These are phyloP conservation scores for Hanseniaspora clermontiae DNA, from an alignment of 805 yeast species.

Conservation along the genomic window DNA sequence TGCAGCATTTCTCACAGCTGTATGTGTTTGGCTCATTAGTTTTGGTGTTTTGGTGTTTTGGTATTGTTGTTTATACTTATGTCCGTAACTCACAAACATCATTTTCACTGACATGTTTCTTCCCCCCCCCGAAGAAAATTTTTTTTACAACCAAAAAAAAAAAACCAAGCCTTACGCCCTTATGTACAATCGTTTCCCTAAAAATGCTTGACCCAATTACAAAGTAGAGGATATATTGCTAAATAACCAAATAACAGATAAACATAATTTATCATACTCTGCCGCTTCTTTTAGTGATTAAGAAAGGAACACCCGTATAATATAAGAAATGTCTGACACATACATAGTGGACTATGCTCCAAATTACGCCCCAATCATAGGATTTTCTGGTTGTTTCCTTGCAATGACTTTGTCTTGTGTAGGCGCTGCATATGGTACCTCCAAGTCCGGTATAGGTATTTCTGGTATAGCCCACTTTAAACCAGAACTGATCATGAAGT, in stretches of 20 bases:
- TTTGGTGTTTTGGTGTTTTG: neutral
- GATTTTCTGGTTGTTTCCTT: conserved; percentile 92
- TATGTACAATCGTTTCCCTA: neutral
- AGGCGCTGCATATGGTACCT: conserved; percentile 99
- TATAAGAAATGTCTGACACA: conserved; percentile 16
- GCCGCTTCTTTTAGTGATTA: neutral
- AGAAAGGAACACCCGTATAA: neutral
- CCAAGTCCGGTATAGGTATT: conserved; percentile 96
- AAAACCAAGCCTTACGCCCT: neutral
- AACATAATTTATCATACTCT: neutral
- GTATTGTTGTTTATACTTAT: neutral
- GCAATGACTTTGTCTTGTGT: conserved; percentile 84
- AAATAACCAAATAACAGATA: neutral
- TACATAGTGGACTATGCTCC: conserved; percentile 59
- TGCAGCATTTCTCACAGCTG: neutral
- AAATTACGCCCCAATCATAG: conserved; percentile 89
- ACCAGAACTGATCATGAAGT: conserved; percentile 93
- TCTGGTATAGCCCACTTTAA: conserved; percentile 95
- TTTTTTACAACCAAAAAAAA: neutral
- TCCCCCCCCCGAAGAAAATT: neutral
- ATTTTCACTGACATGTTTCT: neutral
- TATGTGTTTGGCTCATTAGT: neutral
- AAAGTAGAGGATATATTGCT: neutral
- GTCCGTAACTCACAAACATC: neutral
- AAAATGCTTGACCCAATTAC: neutral